A percentile compares a stretch with the other conserved stretches of the same genome.
Conservation (phyloP, 177 flowering plant species). For the Vitis hybrid region DNA sequence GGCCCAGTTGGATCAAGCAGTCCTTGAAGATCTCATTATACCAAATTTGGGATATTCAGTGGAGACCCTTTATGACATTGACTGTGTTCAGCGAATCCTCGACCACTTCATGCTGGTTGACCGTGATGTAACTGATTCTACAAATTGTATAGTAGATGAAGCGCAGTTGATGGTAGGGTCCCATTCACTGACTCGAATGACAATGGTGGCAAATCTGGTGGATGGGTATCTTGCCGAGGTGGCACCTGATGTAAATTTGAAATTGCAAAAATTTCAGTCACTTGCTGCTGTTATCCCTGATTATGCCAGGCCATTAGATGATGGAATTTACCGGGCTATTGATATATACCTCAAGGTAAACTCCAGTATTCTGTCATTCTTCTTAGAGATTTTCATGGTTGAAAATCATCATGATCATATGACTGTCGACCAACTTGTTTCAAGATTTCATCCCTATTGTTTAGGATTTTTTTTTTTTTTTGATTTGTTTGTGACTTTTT, state of each 20-base stretch:
- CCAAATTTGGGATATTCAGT: constrained; percentile 55
- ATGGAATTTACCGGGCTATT: constrained; percentile 66
- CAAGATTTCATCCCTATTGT: too few species aligned
- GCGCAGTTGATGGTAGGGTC: constrained; percentile 39
- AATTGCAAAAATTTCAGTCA: constrained; percentile 50
- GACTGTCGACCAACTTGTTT: too few species aligned
- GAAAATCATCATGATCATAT: too few species aligned
- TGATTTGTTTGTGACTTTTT: neutral
- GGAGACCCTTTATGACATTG: constrained; percentile 64
- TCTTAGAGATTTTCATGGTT: too few species aligned
- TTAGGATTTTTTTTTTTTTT: too few species aligned
- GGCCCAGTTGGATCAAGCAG: constrained; percentile 55
- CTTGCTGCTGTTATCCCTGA: constrained; percentile 64
- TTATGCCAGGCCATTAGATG: constrained; percentile 62
- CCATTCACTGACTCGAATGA: constrained; percentile 45
- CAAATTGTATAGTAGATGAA: constrained; percentile 39
- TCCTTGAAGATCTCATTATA: constrained; percentile 61
- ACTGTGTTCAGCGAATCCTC: constrained; percentile 60
- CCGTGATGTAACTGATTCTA: constrained; percentile 21
- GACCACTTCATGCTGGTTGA: constrained; percentile 50
- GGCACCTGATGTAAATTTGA: constrained; percentile 64
- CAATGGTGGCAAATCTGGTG: constrained; percentile 60
- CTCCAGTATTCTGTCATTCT: too few species aligned
- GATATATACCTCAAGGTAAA: constrained; percentile 70
- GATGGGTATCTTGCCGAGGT: constrained; percentile 66